Evolutionary conservation across 2,329 filamentous ascomycete genomes (phyloP), one percentile per base, ranked within the genome.

Genomic region (Chaetothyriales sp.): DNA sequence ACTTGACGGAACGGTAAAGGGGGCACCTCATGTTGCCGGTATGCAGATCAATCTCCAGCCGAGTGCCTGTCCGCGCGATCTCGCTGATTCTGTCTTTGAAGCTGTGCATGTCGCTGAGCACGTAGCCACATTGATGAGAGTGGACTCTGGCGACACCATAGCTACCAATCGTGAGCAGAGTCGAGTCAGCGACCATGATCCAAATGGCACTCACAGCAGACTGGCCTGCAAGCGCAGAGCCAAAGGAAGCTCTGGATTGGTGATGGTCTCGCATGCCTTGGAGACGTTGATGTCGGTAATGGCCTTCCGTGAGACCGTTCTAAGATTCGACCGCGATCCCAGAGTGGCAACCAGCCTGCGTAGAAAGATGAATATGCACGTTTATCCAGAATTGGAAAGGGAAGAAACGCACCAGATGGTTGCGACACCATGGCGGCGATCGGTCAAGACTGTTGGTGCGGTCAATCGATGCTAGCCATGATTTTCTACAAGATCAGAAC

Each of bases 161-260:
- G 25, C 77, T 80, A 54, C 15, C 22, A 15, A 25, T n/a, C 37
- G 50, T 62, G 37, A 67, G 56, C 29, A 45, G 25, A 10, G 20
- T 44, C 28, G 44, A 3, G 49, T 33, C 40, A 22, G 7, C 15
- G 33, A 28, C 19, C 19, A 18, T 19, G 2, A n/a, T 40, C 8
- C 40, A 43, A 10, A 13, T 7, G 28, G 18, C 22, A 62, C 75
- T 64, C 64, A 84, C 79, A 98, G 79, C 18, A 98, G 75, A 60
- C 83, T 95, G 15, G 89, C 85, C 64, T 97, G 90, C 19, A 98
- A 77, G 37, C 92, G 83, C 58, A 98, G 69, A 4, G 92, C 90
- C 70, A 98, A 83, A 2, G 92, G 92, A 1, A 86, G 87, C 5
- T 83, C 86, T 61, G 86, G 89, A 52, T 86, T 77, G 40, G 86